Evolutionary conservation across 768 basidiomycete species (phyloP).

Genomic region (Naematelia aurantialba): DNA sequence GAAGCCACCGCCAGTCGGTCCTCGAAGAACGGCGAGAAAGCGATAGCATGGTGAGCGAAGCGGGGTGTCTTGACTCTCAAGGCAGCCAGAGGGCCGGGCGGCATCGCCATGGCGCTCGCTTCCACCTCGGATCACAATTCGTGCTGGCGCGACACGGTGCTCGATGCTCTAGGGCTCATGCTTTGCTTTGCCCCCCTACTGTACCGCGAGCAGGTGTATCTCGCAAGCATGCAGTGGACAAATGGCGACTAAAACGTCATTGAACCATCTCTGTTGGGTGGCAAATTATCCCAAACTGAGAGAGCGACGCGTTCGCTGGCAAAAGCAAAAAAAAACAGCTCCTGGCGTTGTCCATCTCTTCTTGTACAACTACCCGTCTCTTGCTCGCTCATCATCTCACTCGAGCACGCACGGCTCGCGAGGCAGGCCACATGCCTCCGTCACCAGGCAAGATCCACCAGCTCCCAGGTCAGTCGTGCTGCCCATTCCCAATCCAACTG

Average conservation of each 20-base stretch:
- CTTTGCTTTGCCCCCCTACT: no score
- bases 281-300: neutral
- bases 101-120: neutral
- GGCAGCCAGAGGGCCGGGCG: neutral
- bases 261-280: neutral
- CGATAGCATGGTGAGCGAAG: conserved; percentile 48
- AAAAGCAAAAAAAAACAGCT: no score
- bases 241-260: no score
- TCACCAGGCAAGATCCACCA: conserved; percentile 41
- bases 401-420: no score
- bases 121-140: neutral
- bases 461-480: conserved; percentile 28
- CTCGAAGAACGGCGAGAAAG: conserved; percentile 50
- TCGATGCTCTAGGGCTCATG: no score
- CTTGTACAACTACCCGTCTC: no score
- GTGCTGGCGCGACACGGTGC: neutral
- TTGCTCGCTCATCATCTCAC: neutral
- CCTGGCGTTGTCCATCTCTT: no score
- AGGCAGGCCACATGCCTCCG: conserved; percentile 38
- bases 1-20: conserved; percentile 55
- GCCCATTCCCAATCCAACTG: neutral
- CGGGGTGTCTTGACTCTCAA: conserved; percentile 28
- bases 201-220: no score
- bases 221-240: no score
- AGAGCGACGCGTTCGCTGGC: no score